A percentile compares a stretch with the other conserved stretches of the same genome.
Conservation (phyloP, 805 yeast species). For the Blastobotrys robertii region DNA sequence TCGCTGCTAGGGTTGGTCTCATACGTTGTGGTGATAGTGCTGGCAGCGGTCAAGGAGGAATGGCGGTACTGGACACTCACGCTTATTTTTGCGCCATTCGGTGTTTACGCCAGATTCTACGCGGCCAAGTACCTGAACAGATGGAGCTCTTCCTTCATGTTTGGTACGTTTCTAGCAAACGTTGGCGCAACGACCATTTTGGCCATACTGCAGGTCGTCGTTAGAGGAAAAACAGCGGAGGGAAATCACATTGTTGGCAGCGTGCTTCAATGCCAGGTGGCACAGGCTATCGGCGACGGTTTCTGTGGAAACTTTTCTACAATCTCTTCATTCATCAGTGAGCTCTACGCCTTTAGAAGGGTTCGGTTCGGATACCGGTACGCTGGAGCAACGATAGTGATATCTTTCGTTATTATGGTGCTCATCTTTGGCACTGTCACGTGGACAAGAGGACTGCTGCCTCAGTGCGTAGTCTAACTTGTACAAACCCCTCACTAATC, state of each 20-base stretch:
- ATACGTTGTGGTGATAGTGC: conserved; percentile 33
- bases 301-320: conserved; percentile 67
- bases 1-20: conserved; percentile 26
- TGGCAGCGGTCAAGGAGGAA: conserved; percentile 28
- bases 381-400: conserved; percentile 36
- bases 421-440: conserved; percentile 61
- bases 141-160: conserved; percentile 45
- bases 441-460: conserved; percentile 47
- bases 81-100: conserved; percentile 62
- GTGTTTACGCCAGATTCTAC: conserved; percentile 49
- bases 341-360: conserved; percentile 35
- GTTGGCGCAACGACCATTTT: conserved; percentile 36
- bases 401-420: conserved; percentile 41
- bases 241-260: conserved; percentile 19
- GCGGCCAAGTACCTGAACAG: conserved; percentile 42
- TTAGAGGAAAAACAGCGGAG: conserved; percentile 31
- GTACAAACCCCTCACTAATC: no score
- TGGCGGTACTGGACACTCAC: conserved; percentile 68
- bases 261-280: conserved; percentile 38
- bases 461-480: conserved; percentile 17
- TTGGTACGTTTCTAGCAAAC: conserved; percentile 45
- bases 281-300: conserved; percentile 51
- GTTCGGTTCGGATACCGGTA: conserved; percentile 39
- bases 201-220: conserved; percentile 35
- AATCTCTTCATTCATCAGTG: conserved; percentile 68